Conservation (phyloP, 345 rosid genomes). For the Melaleuca alternifolia region DNA sequence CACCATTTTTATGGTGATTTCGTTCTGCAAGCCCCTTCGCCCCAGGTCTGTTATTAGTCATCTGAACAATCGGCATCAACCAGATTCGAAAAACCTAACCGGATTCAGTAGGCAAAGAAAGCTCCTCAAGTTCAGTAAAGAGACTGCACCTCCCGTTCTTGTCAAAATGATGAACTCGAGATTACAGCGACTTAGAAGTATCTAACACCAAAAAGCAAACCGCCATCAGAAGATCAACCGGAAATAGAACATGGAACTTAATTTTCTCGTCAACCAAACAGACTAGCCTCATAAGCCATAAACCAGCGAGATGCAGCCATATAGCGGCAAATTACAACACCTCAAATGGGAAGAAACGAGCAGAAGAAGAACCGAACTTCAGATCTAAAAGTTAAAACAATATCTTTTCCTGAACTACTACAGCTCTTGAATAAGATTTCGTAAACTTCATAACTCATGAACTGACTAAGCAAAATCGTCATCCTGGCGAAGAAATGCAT, state of each 20-base stretch:
- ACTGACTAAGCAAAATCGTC: neutral
- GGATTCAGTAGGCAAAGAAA: conserved; percentile 1
- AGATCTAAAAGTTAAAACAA: neutral
- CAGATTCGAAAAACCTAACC: conserved; percentile 27
- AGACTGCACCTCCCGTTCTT: conserved; percentile 17
- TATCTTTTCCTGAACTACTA: neutral
- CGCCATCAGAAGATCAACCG: neutral
- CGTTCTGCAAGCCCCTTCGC: conserved; percentile 11
- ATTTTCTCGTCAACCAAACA: neutral
- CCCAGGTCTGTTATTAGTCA: conserved; percentile 15
- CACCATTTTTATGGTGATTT: conserved; percentile 11
- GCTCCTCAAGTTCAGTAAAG: conserved; percentile 5
- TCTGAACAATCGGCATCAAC: conserved; percentile 21
- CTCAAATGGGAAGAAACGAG: neutral
- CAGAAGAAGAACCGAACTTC: neutral
- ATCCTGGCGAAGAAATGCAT: neutral
- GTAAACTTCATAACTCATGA: too few species aligned
- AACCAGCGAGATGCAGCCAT: neutral
- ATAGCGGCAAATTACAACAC: neutral
- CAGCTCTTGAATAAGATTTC: neutral
- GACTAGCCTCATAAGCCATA: neutral
- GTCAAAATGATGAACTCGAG: neutral
- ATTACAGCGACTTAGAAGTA: neutral
- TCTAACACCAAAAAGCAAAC: conserved; percentile 1
- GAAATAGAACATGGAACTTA: neutral